phyloP scores from a whole-genome alignment of 1,139 yeast species.

The Pneumocystis canis region DNA sequence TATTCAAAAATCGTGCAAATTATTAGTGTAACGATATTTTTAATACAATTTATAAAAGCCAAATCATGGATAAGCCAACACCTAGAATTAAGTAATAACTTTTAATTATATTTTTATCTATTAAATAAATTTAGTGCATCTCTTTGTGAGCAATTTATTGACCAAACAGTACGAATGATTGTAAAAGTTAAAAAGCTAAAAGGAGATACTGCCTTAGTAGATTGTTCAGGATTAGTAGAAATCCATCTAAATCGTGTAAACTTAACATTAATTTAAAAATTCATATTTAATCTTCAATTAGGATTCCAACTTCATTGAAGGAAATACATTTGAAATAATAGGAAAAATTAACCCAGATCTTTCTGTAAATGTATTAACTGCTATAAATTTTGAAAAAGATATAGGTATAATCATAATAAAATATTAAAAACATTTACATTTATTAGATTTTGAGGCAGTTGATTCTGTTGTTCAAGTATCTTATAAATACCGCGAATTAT shows the following conservation, averaged over 20 bases:
- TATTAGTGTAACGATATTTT: not conserved
- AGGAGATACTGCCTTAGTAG: not conserved
- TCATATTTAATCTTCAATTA: not conserved
- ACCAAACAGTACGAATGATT: not conserved
- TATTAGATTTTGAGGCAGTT: not conserved
- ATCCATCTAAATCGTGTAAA: not conserved
- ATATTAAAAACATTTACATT: not conserved
- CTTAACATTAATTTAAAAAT: not conserved
- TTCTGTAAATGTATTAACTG: not conserved
- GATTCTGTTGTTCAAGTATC: not conserved
- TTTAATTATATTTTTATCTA: not conserved
- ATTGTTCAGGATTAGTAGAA: not conserved
- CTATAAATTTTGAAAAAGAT: not conserved
- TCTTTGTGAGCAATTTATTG: not conserved
- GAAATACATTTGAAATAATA: slow-evolving; percentile 1
- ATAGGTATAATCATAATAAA: not conserved
- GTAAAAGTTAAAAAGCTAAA: not conserved
- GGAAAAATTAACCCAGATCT: not conserved
- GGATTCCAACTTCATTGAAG: not conserved
- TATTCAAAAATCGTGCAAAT: not conserved
- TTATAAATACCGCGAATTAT: not conserved
- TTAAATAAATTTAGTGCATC: not conserved
- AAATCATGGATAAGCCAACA: not conserved
- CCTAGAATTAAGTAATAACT: not conserved
- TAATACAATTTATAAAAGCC: not conserved